Conservation (phyloP, 2,329 filamentous ascomycete species). For the Chaetomium sp. region DNA sequence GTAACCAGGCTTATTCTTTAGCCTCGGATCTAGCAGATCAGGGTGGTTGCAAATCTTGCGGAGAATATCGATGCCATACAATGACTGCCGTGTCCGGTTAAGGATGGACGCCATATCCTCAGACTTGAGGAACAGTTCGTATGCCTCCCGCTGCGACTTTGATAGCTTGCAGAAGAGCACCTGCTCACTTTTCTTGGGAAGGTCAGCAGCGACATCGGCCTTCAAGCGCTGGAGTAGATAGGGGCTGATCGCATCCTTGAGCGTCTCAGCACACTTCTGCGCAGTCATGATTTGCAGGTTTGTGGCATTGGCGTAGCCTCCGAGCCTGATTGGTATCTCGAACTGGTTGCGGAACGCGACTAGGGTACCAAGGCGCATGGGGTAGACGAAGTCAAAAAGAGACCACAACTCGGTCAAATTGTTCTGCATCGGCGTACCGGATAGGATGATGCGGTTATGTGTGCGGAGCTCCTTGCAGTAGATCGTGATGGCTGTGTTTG, state of each 20-base stretch:
- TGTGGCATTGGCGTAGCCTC: constrained; percentile 92
- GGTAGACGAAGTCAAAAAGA: constrained; percentile 95
- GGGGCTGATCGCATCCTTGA: constrained; percentile 91
- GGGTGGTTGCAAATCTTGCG: constrained; percentile 98
- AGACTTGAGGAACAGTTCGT: constrained; percentile 78
- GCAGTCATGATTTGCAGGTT: constrained; percentile 94
- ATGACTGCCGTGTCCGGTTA: constrained; percentile 70
- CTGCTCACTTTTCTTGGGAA: constrained; percentile 94
- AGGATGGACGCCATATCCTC: constrained; percentile 85
- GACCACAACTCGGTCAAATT: constrained; percentile 96
- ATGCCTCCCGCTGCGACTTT: constrained; percentile 73
- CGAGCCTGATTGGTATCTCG: constrained; percentile 88
- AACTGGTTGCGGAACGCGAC: constrained; percentile 90
- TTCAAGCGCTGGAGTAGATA: constrained; percentile 93
- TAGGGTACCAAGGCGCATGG: constrained; percentile 89
- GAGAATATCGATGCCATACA: constrained; percentile 88
- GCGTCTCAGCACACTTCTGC: constrained; percentile 86
- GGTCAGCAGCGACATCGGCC: constrained; percentile 86
- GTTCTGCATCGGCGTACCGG: constrained; percentile 97
- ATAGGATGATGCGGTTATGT: constrained; percentile 86
- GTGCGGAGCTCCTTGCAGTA: constrained; percentile 93
- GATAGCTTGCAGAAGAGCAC: constrained; percentile 96
- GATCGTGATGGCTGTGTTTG: constrained; percentile 91
- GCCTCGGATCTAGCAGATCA: constrained; percentile 71
- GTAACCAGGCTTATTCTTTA: constrained; percentile 63